A percentile compares a stretch with the other conserved stretches of the same genome.
phyloP scores from a whole-genome alignment of 2,329 filamentous ascomycete genomes.

The Neurospora sp. region DNA sequence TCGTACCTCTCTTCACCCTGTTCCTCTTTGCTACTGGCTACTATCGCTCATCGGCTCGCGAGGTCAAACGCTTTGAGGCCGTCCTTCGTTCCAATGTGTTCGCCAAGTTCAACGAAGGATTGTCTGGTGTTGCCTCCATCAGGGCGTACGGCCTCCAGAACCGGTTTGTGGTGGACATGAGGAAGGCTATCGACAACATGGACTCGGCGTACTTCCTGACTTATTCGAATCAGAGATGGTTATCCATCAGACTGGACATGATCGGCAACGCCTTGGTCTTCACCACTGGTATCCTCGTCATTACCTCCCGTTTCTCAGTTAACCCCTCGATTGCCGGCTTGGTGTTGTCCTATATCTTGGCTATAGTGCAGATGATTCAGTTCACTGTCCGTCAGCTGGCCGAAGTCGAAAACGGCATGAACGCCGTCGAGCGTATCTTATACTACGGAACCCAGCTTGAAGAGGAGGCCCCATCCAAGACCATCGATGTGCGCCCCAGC shows the following conservation, averaged over 20 bases:
- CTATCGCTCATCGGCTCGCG: conserved; percentile 82
- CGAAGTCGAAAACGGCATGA: conserved; percentile 97
- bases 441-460: conserved; percentile 84
- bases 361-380: conserved; percentile 91
- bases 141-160: conserved; percentile 77
- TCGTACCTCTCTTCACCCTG: conserved; percentile 57
- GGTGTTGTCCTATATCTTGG: conserved; percentile 85
- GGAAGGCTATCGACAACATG: conserved; percentile 77
- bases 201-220: conserved; percentile 90
- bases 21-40: conserved; percentile 80
- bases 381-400: conserved; percentile 90
- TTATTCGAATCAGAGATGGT: conserved; percentile 91
- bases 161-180: conserved; percentile 62
- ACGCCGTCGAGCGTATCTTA: conserved; percentile 82
- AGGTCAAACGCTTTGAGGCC: conserved; percentile 90
- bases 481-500: conserved; percentile 56
- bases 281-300: conserved; percentile 78
- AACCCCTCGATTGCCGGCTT: conserved; percentile 77
- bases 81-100: conserved; percentile 82
- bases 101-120: conserved; percentile 81
- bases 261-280: conserved; percentile 83
- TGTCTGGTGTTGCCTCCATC: conserved; percentile 76
- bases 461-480: conserved; percentile 78
- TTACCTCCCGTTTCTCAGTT: conserved; percentile 81
- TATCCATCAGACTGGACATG: conserved; percentile 73